These are phyloP conservation scores for Diplodia intermedia DNA, from an alignment of 2,329 filamentous ascomycete species.

Conservation along the genomic window DNA sequence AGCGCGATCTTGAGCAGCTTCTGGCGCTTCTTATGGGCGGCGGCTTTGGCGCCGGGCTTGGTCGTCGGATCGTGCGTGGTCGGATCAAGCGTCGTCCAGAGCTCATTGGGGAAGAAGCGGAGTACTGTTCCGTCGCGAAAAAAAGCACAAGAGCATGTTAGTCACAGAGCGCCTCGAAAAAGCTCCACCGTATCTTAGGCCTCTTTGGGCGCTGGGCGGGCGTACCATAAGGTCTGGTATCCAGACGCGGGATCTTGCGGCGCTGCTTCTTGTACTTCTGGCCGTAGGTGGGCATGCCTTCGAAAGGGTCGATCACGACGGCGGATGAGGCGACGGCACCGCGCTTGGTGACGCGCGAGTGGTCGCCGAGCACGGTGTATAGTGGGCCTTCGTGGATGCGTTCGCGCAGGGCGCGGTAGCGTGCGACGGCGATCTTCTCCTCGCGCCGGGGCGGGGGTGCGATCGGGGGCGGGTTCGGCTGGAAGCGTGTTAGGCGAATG, in stretches of 20 bases:
- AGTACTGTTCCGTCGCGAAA: slow-evolving; percentile 52
- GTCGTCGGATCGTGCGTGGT: slow-evolving; percentile 26
- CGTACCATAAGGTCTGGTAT: slow-evolving; percentile 62
- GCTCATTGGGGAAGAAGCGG: slow-evolving; percentile 65
- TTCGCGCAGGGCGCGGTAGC: slow-evolving; percentile 61
- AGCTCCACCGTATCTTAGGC: neutral
- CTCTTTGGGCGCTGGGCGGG: slow-evolving; percentile 32
- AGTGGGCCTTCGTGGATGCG: slow-evolving; percentile 66
- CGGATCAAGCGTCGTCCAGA: slow-evolving; percentile 61
- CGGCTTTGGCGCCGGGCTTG: slow-evolving; percentile 34
- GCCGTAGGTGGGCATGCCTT: slow-evolving; percentile 66
- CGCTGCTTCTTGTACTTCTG: slow-evolving; percentile 64
- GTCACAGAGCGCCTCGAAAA: slow-evolving; percentile 31
- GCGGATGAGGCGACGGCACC: slow-evolving; percentile 41
- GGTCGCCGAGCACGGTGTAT: slow-evolving; percentile 62
- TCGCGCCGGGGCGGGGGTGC: slow-evolving; percentile 47
- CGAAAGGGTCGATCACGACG: slow-evolving; percentile 64
- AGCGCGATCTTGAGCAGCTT: slow-evolving; percentile 45
- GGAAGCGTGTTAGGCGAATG: neutral
- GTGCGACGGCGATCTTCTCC: slow-evolving; percentile 58
- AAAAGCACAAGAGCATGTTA: neutral
- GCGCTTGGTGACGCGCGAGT: slow-evolving; percentile 52
- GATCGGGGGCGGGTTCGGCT: slow-evolving; percentile 31
- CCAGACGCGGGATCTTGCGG: slow-evolving; percentile 61
- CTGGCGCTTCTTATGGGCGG: slow-evolving; percentile 42